Base-by-base conservation (phyloP, 148 eudicot species). In the Tetragonia tetragonoides region DNA sequence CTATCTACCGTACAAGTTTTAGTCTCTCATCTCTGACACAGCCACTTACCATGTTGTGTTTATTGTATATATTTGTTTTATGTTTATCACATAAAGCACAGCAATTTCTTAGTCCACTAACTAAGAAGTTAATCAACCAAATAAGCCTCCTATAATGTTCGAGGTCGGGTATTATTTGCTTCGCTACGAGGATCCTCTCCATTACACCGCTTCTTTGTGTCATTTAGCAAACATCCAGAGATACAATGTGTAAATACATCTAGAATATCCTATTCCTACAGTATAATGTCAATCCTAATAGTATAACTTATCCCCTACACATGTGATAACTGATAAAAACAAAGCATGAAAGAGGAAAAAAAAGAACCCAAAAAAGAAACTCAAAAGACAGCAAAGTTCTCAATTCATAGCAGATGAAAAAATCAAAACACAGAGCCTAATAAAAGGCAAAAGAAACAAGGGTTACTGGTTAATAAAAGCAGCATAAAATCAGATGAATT, bases 1-100 rank as follows among this genome's bases (percentile, higher is more conserved):
- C 20, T 59, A 49, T 40, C 63, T 65, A 81, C 79, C 72, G 76
- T 81, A 79, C 79, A 76, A 75, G 79, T 81, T 72, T 61, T 59
- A 49, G 53, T 65, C 40, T 24, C 68, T 20, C n/a, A 60, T 60
- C n/a, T 17, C 78, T 75, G 74, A 75, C 75, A 75, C 76, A 46
- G 23, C 62, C 54, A 61, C 73, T 40, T n/a, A 38, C 20, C 0
- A 56, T 56, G 60, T 15, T 15, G n/a, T 15, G n/a, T 15, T 20
- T 16, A 56, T 51, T 10, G 17, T 10, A n/a, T n/a, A n/a, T n/a
- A 56, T 16, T 46, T 15, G 60, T 16, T 15, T 16, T 6, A 16
- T 16, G 17, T 56, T 2, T 56, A 56, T 56, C n/a, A 16, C 20
- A 56, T 56, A 16, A 16, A 56, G 17, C 60, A 15, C 20, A 16